phyloP scores from a whole-genome alignment of 768 basidiomycete genomes.

The Lepiota brunneoincarnata region DNA sequence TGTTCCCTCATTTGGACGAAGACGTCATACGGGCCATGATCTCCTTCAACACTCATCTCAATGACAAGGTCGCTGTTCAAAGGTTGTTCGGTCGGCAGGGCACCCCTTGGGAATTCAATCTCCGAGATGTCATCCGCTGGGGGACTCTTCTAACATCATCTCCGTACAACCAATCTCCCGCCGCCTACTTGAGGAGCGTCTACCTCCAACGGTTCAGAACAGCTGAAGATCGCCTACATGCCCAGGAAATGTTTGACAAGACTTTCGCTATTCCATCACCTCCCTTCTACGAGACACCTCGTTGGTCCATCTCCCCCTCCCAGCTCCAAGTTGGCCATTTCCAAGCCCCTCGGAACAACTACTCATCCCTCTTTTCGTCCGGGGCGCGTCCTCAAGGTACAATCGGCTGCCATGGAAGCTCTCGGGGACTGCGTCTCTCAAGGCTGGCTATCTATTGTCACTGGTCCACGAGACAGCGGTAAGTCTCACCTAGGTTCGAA shows the following conservation, averaged over 20 bases:
- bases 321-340: conserved; percentile 70
- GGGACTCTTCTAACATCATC: conserved; percentile 47
- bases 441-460: conserved; percentile 88
- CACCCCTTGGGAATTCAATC: conserved; percentile 96
- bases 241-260: conserved; percentile 50
- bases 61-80: conserved; percentile 60
- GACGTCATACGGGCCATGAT: conserved; percentile 73
- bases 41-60: conserved; percentile 69
- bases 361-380: conserved; percentile 34
- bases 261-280: conserved; percentile 36
- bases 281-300: conserved; percentile 24
- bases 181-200: conserved; percentile 62
- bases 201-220: conserved; percentile 89
- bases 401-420: conserved; percentile 69
- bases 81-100: conserved; percentile 76
- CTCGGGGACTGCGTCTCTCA: conserved; percentile 69
- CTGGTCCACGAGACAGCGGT: conserved; percentile 69
- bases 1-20: conserved; percentile 62
- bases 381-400: conserved; percentile 55
- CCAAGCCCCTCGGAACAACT: conserved; percentile 32
- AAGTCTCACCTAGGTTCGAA: conserved; percentile 76
- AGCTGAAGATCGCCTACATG: conserved; percentile 55
- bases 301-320: conserved; percentile 42
- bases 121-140: conserved; percentile 94
- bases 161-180: conserved; percentile 42